These are phyloP conservation scores for Colletotrichum falcatum DNA, from an alignment of 2,329 filamentous ascomycete species.

Conservation along the genomic window DNA sequence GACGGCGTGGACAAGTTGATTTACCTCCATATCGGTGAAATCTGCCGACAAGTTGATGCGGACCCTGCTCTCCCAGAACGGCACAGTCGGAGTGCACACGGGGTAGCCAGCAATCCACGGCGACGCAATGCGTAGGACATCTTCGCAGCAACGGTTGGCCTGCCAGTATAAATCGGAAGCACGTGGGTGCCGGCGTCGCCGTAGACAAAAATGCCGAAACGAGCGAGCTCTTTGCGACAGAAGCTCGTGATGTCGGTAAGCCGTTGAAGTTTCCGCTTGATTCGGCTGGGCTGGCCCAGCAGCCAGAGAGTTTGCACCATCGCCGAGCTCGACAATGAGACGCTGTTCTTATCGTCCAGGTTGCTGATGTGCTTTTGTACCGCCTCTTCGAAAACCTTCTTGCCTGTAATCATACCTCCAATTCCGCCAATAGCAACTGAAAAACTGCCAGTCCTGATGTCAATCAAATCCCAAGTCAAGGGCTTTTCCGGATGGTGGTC, in stretches of 20 bases:
- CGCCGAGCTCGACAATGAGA: slow-evolving; percentile 26
- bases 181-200: slow-evolving; percentile 28
- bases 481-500: slow-evolving; percentile 27
- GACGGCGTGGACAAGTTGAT: slow-evolving; percentile 24
- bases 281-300: slow-evolving; percentile 28
- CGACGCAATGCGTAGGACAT: slow-evolving; percentile 32
- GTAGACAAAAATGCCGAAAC: slow-evolving; percentile 36
- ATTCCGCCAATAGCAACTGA: slow-evolving; percentile 40
- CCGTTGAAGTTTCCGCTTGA: slow-evolving; percentile 19
- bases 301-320: slow-evolving; percentile 39
- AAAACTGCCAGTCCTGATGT: slow-evolving; percentile 40
- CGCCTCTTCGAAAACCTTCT: slow-evolving; percentile 8
- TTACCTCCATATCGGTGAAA: slow-evolving; percentile 25
- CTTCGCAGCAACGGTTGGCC: slow-evolving; percentile 28
- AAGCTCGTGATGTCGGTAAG: slow-evolving; percentile 24
- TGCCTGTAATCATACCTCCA: slow-evolving; percentile 37
- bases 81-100: slow-evolving; percentile 37
- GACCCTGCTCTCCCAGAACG: slow-evolving; percentile 42
- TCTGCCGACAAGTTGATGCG: slow-evolving; percentile 41
- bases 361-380: slow-evolving; percentile 7
- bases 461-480: slow-evolving; percentile 34
- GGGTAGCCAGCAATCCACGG: slow-evolving; percentile 28
- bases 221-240: slow-evolving; percentile 30
- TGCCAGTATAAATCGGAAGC: slow-evolving; percentile 30
- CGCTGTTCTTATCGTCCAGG: slow-evolving; percentile 6